Evolutionary conservation across 2,329 filamentous ascomycete species (phyloP).

Genomic region (Fusarium camptoceras): DNA sequence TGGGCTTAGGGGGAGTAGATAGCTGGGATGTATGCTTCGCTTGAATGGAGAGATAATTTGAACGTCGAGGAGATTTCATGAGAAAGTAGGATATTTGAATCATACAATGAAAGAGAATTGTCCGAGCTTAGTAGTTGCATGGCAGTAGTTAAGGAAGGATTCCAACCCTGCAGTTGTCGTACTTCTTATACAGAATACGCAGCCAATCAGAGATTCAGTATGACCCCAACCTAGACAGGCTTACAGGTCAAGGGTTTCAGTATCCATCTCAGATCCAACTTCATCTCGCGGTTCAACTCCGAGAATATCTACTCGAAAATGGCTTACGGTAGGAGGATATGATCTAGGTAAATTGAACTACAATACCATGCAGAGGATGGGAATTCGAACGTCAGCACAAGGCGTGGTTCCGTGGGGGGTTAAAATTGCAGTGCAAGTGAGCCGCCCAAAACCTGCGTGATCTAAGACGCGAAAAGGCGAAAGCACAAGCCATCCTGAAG

Average conservation of each 20-base stretch:
- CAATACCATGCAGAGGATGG: background rate
- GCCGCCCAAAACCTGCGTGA: background rate
- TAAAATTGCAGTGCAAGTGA: background rate
- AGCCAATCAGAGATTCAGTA: background rate
- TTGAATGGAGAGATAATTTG: background rate
- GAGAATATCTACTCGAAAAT: background rate
- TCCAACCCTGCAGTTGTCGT: background rate
- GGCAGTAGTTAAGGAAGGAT: background rate
- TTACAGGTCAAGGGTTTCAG: background rate
- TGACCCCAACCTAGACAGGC: background rate
- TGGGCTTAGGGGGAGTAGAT: rapidly evolving
- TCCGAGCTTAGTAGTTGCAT: background rate
- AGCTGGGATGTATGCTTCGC: too few species aligned
- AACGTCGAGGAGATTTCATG: too few species aligned
- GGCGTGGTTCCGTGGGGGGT: background rate
- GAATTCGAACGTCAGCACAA: background rate
- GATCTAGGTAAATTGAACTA: background rate
- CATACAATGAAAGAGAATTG: background rate
- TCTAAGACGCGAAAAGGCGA: too few species aligned
- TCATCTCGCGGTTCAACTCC: rapidly evolving
- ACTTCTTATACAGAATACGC: slow-evolving; percentile 12
- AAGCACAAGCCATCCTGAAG: background rate
- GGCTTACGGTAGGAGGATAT: background rate
- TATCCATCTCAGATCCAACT: rapidly evolving
- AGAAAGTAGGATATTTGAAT: too few species aligned